Conservation (phyloP, 2,329 filamentous ascomycete genomes). For the Diaporthe batatas region DNA sequence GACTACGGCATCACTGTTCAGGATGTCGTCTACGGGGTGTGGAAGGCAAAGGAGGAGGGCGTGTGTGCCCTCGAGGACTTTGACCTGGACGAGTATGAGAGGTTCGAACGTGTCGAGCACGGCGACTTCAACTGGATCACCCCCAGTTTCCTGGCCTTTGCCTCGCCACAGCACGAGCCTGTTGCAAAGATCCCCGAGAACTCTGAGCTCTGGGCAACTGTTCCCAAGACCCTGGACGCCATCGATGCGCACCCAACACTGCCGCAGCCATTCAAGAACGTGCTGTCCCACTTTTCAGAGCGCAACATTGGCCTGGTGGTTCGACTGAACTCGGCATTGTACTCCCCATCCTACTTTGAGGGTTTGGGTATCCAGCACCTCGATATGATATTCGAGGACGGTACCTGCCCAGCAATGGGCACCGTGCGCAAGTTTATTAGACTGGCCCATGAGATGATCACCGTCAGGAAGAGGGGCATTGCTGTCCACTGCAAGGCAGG, state of each 20-base stretch:
- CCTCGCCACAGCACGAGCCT: conserved; percentile 89
- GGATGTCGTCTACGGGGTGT: conserved; percentile 97
- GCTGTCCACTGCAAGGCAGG: conserved; percentile 99
- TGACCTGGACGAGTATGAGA: conserved; percentile 96
- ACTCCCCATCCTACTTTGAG: conserved; percentile 97
- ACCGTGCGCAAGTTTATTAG: conserved; percentile 97
- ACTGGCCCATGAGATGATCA: conserved; percentile 94
- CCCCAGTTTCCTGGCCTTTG: conserved; percentile 94
- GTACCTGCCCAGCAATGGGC: conserved; percentile 89
- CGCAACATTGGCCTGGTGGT: conserved; percentile 94
- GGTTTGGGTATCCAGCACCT: conserved; percentile 94
- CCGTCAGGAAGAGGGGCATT: conserved; percentile 89
- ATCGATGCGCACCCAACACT: conserved; percentile 79
- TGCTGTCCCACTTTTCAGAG: conserved; percentile 88
- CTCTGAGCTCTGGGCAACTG: conserved; percentile 78
- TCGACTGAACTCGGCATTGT: conserved; percentile 93
- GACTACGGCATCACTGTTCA: conserved; percentile 97
- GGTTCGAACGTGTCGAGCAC: conserved; percentile 94
- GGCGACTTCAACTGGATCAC: conserved; percentile 99
- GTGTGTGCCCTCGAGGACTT: conserved; percentile 94
- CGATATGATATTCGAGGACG: conserved; percentile 99
- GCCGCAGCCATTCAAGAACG: conserved; percentile 93
- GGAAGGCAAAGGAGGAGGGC: conserved; percentile 97
- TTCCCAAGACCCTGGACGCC: conserved; percentile 82
- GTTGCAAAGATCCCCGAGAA: conserved; percentile 78